Evolutionary conservation across 371 early-diverging fungal species (phyloP), one percentile per base, ranked within the genome.

Genomic region (Mortierella sp.): DNA sequence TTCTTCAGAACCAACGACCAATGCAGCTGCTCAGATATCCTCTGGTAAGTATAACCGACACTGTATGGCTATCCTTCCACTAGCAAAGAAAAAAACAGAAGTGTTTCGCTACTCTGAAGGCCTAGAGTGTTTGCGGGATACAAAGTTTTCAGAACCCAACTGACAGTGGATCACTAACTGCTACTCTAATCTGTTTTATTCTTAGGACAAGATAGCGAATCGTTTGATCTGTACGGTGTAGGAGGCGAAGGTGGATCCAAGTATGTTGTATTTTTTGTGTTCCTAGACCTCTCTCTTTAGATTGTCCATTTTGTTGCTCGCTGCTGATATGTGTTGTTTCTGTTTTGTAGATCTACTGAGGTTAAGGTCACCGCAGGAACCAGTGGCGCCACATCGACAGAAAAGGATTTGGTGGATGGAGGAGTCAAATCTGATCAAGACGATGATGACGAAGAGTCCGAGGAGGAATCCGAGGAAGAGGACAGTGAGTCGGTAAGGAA

Each of bases 211-310:
- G 70, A 70, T 15, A 61, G 62, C 44, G 78, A 76, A 26, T 61
- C 70, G 11, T 76, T 76, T 34, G 78, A 76, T 58, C 65, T 76
- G 12, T 76, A 76, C 24, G 78, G 78, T 4, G 65, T 54, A 11
- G 72, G 65, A 41, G 57, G 56, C n/a, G 70, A 58, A 19, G 64
- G 49, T 1, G 69, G 69, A 56, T 69, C 69, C 24, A 46, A 56
- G 69, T 69, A 69, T 28, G 62, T 56, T 30, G 15, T 42, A 12
- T 3, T n/a, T n/a, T n/a, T n/a, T 1, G 14, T 24, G 21, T n/a
- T 23, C 2, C 12, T 28, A 37, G 46, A 26, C 17, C n/a, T n/a
- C n/a, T n/a, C n/a, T n/a, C n/a, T n/a, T 52, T 9, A 23, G 12
- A n/a, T 42, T 51, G 39, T 44, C 19, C 28, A 12, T 31, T 30